These are phyloP conservation scores for Cadophora luteo-olivacea DNA, from an alignment of 2,329 filamentous ascomycete species.

Conservation along the genomic window DNA sequence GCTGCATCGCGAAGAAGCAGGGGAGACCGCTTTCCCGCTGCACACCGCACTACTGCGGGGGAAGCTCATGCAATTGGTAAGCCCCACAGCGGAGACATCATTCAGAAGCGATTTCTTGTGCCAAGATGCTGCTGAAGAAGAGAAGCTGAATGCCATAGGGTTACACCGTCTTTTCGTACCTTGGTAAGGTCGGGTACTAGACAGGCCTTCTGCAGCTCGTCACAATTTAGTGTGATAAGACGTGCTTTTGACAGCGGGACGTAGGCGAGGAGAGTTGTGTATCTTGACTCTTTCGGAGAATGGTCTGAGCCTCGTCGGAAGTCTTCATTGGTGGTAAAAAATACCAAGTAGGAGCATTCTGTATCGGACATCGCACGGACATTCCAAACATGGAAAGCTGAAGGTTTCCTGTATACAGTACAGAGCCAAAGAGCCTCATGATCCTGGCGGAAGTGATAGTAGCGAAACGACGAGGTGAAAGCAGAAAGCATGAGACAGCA, in stretches of 20 bases:
- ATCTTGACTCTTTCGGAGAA: not conserved
- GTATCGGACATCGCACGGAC: too few species aligned
- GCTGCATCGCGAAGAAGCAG: slow-evolving; percentile 4
- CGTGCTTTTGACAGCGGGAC: not conserved
- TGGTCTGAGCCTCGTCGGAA: not conserved
- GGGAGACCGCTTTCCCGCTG: slow-evolving; percentile 5
- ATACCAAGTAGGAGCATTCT: too few species aligned
- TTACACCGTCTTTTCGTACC: slow-evolving; percentile 6
- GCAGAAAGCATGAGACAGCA: not conserved
- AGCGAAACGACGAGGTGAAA: not conserved
- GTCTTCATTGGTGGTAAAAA: not conserved
- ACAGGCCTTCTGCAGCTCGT: slow-evolving; percentile 3
- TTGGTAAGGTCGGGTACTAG: slow-evolving; percentile 1
- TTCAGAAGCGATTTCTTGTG: not conserved
- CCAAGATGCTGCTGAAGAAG: slow-evolving; percentile 12
- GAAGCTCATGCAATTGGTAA: not conserved
- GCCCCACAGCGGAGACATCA: not conserved
- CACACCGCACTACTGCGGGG: not conserved
- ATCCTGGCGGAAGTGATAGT: too few species aligned
- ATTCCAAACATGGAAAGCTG: too few species aligned
- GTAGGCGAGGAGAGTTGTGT: not conserved
- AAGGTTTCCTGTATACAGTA: too few species aligned
- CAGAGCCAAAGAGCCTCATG: too few species aligned
- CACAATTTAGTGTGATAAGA: slow-evolving; percentile 6
- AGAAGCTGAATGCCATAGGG: not conserved